Base-by-base conservation (phyloP, 192 early-diverging fungal species). In the Coemansia guatemalensis region DNA sequence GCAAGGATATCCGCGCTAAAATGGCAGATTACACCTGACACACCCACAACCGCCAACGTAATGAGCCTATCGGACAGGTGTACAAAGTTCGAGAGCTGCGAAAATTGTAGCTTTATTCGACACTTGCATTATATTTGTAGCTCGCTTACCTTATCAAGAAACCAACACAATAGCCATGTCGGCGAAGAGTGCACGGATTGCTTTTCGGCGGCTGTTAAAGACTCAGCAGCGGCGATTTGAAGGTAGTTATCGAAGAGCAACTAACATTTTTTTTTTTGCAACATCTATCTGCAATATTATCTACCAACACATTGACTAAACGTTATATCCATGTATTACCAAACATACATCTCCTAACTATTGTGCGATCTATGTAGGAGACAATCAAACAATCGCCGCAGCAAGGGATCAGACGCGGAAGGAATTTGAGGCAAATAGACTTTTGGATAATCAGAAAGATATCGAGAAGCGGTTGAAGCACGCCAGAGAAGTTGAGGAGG, bases 381-480 rank as follows among this genome's bases (percentile, higher is more conserved):
- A 81, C 29, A 41, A 41, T 0, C 8, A 33, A 8, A 58, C 69
- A 12, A 48, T 68, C 14, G 24, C 27, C 5, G 73, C 78, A 11
- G 78, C 78, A n/a, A 39, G 51, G 24, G 55, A 58, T 33, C 68
- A 81, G 54, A 81, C 78, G 9, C 68, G 78, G 24, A 53, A 50
- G 23, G 78, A 81, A 39, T 81, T 81, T 57, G 71, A 74, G 32
- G 49, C 35, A 6, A 69, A 65, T 52, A 27, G 69, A 24, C 11
- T 39, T 8, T 52, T 75, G 58, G 58, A 62, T 1, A 65, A 71
- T 17, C 68, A 64, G n/a, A 72, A 75, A 24, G 64, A 74, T 41
- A 75, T 81, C 33, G 50, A 58, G 8, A 81, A 81, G 53, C 54
- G 63, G 1, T 44, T 81, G 24, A 81, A 75, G 41, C 72, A 74